Evolutionary conservation across 768 basidiomycete species (phyloP).

Genomic region (Tylopilus felleus): DNA sequence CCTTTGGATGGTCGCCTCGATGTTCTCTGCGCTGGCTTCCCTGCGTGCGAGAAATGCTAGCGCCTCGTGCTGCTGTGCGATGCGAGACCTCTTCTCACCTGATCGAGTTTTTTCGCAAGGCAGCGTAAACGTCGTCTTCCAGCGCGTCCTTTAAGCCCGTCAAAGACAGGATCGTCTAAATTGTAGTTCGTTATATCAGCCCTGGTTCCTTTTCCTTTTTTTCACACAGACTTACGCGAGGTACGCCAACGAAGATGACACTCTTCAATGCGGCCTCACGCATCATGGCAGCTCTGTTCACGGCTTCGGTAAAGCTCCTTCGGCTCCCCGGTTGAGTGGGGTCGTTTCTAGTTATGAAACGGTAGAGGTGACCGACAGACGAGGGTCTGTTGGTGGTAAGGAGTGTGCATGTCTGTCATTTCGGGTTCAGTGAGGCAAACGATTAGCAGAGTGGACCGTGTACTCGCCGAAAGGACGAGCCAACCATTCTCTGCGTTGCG

Average conservation of each 20-base stretch:
- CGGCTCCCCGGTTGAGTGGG: slow-evolving; percentile 39
- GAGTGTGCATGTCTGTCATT: slow-evolving; percentile 72
- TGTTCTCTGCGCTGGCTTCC: slow-evolving; percentile 56
- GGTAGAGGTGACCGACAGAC: slow-evolving; percentile 76
- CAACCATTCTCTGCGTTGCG: slow-evolving; percentile 72
- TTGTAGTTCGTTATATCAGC: slow-evolving; percentile 7
- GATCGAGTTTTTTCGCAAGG: slow-evolving; percentile 61
- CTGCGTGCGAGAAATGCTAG: slow-evolving; percentile 38
- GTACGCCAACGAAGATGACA: slow-evolving; percentile 84
- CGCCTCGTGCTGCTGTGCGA: slow-evolving; percentile 20
- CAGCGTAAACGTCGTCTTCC: slow-evolving; percentile 76
- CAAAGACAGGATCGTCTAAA: slow-evolving; percentile 78
- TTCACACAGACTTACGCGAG: slow-evolving; percentile 53
- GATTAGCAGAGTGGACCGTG: slow-evolving; percentile 9
- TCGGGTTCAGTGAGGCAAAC: slow-evolving; percentile 26
- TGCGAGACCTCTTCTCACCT: slow-evolving; percentile 46
- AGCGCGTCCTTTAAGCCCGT: slow-evolving; percentile 71
- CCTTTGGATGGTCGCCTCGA: slow-evolving; percentile 64
- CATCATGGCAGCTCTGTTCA: slow-evolving; percentile 79
- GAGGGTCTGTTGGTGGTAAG: slow-evolving; percentile 80
- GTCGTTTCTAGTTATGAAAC: slow-evolving; percentile 60
- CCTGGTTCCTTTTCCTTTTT: neutral
- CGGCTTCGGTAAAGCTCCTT: slow-evolving; percentile 49
- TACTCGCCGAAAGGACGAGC: slow-evolving; percentile 71
- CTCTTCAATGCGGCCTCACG: slow-evolving; percentile 89